These are phyloP conservation scores for Cladophialophora immunda DNA, from an alignment of 2,329 filamentous ascomycete species.

Conservation along the genomic window DNA sequence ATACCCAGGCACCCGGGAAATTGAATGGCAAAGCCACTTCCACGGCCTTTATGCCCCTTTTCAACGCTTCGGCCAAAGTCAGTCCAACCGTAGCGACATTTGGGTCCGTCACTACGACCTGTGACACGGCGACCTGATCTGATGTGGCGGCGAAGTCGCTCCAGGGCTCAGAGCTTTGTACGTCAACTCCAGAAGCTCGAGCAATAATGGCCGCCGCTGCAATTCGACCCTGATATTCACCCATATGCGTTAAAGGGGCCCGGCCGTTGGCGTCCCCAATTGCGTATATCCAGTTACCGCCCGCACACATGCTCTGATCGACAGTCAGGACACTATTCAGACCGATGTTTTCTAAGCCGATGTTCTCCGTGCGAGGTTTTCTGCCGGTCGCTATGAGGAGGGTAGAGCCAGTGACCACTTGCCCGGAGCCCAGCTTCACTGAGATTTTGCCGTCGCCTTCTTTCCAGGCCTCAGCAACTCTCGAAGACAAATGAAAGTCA, in stretches of 20 bases:
- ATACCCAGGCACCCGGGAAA: conserved; percentile 22
- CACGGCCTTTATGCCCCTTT: conserved; percentile 21
- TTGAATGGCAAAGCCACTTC: conserved; percentile 13
- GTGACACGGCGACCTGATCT: conserved; percentile 19
- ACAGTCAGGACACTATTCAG: conserved; percentile 4
- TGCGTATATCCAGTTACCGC: conserved; percentile 25
- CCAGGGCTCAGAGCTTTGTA: conserved; percentile 12
- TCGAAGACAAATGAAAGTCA: conserved; percentile 11
- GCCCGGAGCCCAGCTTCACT: conserved; percentile 3
- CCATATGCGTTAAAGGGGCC: conserved; percentile 28
- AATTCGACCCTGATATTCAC: conserved; percentile 26
- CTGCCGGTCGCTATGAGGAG: conserved; percentile 23
- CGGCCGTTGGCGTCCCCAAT: conserved; percentile 27
- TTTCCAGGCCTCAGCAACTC: conserved; percentile 8
- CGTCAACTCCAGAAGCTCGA: conserved; percentile 6
- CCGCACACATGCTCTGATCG: conserved; percentile 25
- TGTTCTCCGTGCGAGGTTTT: conserved; percentile 16
- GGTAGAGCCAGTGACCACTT: conserved; percentile 13
- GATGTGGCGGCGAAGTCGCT: conserved; percentile 19
- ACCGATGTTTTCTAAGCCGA: conserved; percentile 23
- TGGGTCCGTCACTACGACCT: conserved; percentile 28
- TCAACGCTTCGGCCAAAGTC: conserved; percentile 19
- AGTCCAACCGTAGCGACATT: conserved; percentile 22
- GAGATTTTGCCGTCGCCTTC: not conserved
- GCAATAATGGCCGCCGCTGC: conserved; percentile 23